phyloP scores from a whole-genome alignment of 1,139 yeast genomes.

The Yamadazyma trypodendri region DNA sequence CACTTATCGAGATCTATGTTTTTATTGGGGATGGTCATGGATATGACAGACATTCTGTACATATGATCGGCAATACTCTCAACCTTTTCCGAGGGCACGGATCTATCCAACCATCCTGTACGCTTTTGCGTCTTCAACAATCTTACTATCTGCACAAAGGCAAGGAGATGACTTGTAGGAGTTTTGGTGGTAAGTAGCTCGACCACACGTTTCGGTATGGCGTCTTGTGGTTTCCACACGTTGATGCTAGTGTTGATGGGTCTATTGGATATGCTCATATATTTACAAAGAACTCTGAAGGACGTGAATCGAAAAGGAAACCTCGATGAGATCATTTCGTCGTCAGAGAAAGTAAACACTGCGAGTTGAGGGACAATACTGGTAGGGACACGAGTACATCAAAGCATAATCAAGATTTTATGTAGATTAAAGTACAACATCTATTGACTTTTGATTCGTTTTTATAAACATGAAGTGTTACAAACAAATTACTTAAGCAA shows the following conservation, averaged over 20 bases:
- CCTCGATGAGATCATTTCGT: neutral
- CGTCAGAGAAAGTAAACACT: slow-evolving; percentile 10
- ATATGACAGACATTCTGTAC: slow-evolving; percentile 90
- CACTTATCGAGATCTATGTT: slow-evolving; percentile 51
- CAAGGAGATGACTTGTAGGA: slow-evolving; percentile 50
- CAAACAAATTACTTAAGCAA: slow-evolving; percentile 63
- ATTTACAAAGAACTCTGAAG: neutral
- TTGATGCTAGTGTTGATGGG: slow-evolving; percentile 11
- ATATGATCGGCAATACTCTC: slow-evolving; percentile 93
- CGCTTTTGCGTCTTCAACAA: slow-evolving; percentile 77
- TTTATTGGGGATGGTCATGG: slow-evolving; percentile 62
- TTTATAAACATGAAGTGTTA: slow-evolving; percentile 14
- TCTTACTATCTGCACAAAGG: slow-evolving; percentile 75
- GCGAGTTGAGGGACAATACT: slow-evolving; percentile 7
- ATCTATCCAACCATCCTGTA: slow-evolving; percentile 91
- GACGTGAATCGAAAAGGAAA: neutral
- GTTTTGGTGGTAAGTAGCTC: slow-evolving; percentile 31
- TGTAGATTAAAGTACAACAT: slow-evolving; percentile 8
- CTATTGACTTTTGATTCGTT: slow-evolving; percentile 12
- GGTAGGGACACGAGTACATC: neutral
- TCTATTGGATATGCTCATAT: slow-evolving; percentile 6
- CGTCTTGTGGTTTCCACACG: slow-evolving; percentile 59
- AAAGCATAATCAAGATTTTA: too few relatives aligned
- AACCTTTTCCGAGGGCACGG: slow-evolving; percentile 46
- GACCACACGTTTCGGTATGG: slow-evolving; percentile 53